Base-by-base conservation (phyloP, 768 basidiomycete species). In the Megacollybia marginata region DNA sequence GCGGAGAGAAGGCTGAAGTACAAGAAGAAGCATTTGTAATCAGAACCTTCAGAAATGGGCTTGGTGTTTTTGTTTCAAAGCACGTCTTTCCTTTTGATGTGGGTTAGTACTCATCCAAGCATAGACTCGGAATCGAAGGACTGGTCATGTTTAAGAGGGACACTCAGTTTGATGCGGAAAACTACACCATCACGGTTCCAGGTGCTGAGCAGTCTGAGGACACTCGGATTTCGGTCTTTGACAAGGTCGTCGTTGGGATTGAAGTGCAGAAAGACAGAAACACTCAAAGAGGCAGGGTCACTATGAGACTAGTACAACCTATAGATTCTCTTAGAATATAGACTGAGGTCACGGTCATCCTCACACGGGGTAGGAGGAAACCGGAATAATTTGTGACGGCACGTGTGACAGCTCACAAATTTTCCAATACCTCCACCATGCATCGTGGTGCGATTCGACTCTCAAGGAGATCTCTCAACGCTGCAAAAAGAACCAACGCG, bases 41-140 rank as follows among this genome's bases (percentile, higher is more conserved):
- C 50, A 75, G 94, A 53, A 83, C 87, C 4, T 98, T 99, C 69
- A 76, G 88, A 59, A 99, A 99, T 63, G 96, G 95, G 0, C 66
- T 99, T 32, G 88, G 91, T n/a, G 95, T 98, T 34, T 98, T 96
- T 55, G 92, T 98, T 31, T 90, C 83, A 32, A 84, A 85, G 95
- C 97, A 56, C 63, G 91, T 72, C 9, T 35, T 38, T 46, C 31
- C 28, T 44, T 46, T 43, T 42, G 16, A 15, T 18, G 2, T 9
- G 11, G 54, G 18, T 3, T 36, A 6, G n/a, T 42, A n/a, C 32
- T 35, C 49, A 38, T 46, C 44, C 42, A 12, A 48, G 8, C 36
- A 20, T 58, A 95, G 93, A 61, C 77, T 96, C 47, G 95, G 95
- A 4, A 77, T 99, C 46, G 94, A 97, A 65, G 96, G 96, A 0